Percentiles rank a stretch among this genome's conserved stretches.
Conservation (phyloP, 768 basidiomycete species). For the Lentinula guzmanii region DNA sequence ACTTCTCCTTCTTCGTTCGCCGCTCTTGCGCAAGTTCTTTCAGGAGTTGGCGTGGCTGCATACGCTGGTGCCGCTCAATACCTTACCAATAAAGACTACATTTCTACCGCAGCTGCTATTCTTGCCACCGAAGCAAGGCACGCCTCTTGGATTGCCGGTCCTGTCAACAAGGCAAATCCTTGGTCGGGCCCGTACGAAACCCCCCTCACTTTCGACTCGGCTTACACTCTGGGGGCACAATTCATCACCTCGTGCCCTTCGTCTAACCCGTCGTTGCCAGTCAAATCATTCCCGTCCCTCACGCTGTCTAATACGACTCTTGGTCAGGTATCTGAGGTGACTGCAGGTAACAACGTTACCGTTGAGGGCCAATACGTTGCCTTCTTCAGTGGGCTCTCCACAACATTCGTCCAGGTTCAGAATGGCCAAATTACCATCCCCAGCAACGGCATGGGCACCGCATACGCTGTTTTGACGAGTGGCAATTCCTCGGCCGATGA, state of each 20-base stretch:
- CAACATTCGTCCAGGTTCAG: slow-evolving; percentile 7
- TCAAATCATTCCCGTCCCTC: slow-evolving; percentile 41
- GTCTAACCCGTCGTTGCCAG: slow-evolving; percentile 40
- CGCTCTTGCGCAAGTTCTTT: slow-evolving; percentile 44
- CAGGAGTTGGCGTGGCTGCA: slow-evolving; percentile 40
- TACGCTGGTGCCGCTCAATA: slow-evolving; percentile 41
- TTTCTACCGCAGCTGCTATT: slow-evolving; percentile 40
- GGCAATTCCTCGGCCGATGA: neutral
- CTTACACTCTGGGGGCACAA: slow-evolving; percentile 36
- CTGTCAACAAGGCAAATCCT: slow-evolving; percentile 39
- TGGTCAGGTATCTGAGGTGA: slow-evolving; percentile 20
- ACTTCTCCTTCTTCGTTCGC: slow-evolving; percentile 42
- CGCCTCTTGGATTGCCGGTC: slow-evolving; percentile 50
- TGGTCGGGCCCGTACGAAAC: slow-evolving; percentile 51
- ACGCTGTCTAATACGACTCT: slow-evolving; percentile 20
- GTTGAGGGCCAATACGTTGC: slow-evolving; percentile 25
- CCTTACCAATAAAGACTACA: slow-evolving; percentile 34
- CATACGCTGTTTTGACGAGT: neutral
- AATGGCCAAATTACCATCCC: neutral
- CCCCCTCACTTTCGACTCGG: slow-evolving; percentile 32
- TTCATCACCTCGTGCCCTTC: slow-evolving; percentile 46
- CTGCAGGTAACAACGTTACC: slow-evolving; percentile 11
- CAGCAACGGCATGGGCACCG: neutral
- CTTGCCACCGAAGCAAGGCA: slow-evolving; percentile 59
- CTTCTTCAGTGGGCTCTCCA: slow-evolving; percentile 33